Evolutionary conservation across 768 basidiomycete species (phyloP), one percentile per base, ranked within the genome.

Genomic region (Macrolepiota fuliginosa): DNA sequence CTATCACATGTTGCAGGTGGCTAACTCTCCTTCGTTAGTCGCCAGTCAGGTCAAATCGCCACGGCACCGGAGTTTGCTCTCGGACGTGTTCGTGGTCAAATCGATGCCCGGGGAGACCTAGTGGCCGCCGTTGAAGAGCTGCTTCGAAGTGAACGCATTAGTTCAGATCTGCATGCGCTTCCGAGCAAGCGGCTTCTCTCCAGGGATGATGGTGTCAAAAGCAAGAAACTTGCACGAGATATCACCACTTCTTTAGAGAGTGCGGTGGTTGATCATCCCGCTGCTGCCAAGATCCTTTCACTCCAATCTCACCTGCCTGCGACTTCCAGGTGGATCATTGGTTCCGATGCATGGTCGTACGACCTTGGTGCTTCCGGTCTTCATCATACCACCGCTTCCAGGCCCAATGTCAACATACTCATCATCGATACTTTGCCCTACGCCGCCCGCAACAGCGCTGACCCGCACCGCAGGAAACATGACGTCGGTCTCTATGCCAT

Each of bases 401-500:
- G 89, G 19, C 83, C 94, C 61, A 89, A 98, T 72, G 81, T 98
- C 76, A 99, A 99, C 77, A 85, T 98, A 61, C 90, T 99, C 72
- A 87, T 98, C 65, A 86, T 98, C 69, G 97, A 99, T 74, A 95
- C 91, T 6, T 75, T 89, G 2, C 93, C 97, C 0, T 99, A 97
- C 75, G 87, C 94, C 1, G 75, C 86, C 37, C 88, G 94, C 58
- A 86, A 88, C 69, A 73, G 80, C 25, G 80, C 76, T 4, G 91
- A 90, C 66, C 87, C 85, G 10, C 81, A 83, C 63, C 86, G 92
- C 62, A 83, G 94, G 60, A 98, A 98, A 77, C 96, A 94, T 69
- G 97, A 99, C 73, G 91, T 96, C 54, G 97, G 96, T 2, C 79
- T 99, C 54, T 99, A 99, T 69, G 97, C 96, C 25, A 95, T 98